Evolutionary conservation across 1,284 basidiomycete genomes (phyloP), one percentile per base, ranked within the genome.

Genomic region (Leccinum subfulvum): DNA sequence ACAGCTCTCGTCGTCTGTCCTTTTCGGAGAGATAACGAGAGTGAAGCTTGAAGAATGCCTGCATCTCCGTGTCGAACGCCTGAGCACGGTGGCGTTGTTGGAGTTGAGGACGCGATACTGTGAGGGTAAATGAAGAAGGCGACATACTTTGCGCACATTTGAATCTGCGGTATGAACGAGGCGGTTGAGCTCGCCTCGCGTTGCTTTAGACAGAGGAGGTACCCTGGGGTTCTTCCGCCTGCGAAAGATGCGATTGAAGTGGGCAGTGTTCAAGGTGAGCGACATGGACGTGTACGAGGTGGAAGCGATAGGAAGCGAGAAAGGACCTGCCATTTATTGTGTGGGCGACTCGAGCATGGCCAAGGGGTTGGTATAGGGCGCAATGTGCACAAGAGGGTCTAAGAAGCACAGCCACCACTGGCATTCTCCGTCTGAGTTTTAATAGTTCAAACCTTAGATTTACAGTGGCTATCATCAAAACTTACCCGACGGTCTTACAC

Each of bases 31-130:
- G 88, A 81, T 96, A 98, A 70, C 96, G 92, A 77, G 95, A 97
- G 84, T 98, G 97, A 74, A 98, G 92, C 75, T 90, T 90, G 86
- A 97, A 97, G 85, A 98, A 99, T 65, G 90, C 90, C 76, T 95
- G 91, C 96, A 98, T 98, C 81, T 99, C 95, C 58, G 89, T 89
- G 79, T 97, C 92, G 79, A 98, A 98, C 21, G 90, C 89, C 93
- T 75, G 39, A 39, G 33, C 28, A 49, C 35, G 11, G 65, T 60
- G 57, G 62, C 30, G 53, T 54, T 49, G 55, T 62, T 63, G 56
- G n/a, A 39, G 41, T 58, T 11, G 58, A 33, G 54, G 57, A 53
- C 44, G 49, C 47, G 47, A 60, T 58, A 56, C 8, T 21, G 9
- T 63, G 60, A 51, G 62, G 54, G 56, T 61, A 62, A 63, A 66